Conservation (phyloP, 306 rosid species). For the Astragalus glycyphyllos region DNA sequence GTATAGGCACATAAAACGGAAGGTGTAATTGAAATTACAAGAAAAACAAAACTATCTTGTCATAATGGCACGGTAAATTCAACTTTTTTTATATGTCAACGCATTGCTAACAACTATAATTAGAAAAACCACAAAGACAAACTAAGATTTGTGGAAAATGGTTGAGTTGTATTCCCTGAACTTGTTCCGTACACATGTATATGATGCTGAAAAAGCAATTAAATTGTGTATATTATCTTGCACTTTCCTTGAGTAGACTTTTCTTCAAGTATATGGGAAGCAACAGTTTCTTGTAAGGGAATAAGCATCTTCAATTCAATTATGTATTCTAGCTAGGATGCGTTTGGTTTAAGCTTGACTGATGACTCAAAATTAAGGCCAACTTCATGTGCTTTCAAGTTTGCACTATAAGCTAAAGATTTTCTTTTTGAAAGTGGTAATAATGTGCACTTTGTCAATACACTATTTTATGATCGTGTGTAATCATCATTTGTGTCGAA, state of each 20-base stretch:
- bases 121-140: constrained; percentile 2
- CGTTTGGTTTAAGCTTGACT: constrained; percentile 41
- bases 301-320: constrained; percentile 22
- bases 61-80: constrained; percentile 18
- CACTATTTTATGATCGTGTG: too few relatives aligned
- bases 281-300: constrained; percentile 53
- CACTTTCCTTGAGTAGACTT: constrained; percentile 41
- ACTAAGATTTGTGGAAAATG: neutral
- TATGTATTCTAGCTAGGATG: constrained; percentile 25
- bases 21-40: constrained; percentile 14
- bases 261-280: constrained; percentile 44
- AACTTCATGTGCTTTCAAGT: constrained; percentile 55
- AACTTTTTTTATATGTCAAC: constrained; percentile 10
- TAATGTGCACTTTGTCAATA: neutral
- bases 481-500: too few relatives aligned
- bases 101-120: constrained; percentile 9
- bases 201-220: constrained; percentile 37
- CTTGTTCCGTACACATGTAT: constrained; percentile 49
- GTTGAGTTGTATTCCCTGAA: constrained; percentile 29
- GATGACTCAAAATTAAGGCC: constrained; percentile 34
- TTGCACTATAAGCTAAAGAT: constrained; percentile 49
- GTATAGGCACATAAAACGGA: constrained; percentile 37
- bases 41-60: constrained; percentile 40
- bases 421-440: neutral
- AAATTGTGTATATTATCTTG: constrained; percentile 2